Conservation (phyloP, 306 rosid species). For the Dalbergia oliveri region DNA sequence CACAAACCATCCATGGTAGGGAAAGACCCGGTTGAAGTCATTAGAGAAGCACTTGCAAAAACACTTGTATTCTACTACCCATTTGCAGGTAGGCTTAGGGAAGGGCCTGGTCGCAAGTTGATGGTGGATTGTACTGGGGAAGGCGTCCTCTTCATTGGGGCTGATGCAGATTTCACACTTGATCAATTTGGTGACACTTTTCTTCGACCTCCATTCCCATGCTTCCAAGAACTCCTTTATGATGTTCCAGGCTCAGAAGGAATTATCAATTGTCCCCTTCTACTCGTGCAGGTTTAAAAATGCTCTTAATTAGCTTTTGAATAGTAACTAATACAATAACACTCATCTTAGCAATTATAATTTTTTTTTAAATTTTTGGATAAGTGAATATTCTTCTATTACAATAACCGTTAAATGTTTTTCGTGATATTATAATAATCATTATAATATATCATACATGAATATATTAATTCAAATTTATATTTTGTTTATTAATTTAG, state of each 20-base stretch:
- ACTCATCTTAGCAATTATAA: too few relatives aligned
- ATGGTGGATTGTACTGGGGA: slow-evolving; percentile 61
- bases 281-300: slow-evolving; percentile 51
- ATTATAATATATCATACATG: too few relatives aligned
- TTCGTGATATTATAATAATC: too few relatives aligned
- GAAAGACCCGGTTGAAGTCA: slow-evolving; percentile 40
- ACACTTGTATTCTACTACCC: slow-evolving; percentile 45
- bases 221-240: slow-evolving; percentile 51
- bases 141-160: slow-evolving; percentile 58
- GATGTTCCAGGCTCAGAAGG: slow-evolving; percentile 49
- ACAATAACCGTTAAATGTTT: too few relatives aligned
- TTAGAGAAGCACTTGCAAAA: slow-evolving; percentile 14
- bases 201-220: slow-evolving; percentile 62
- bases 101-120: slow-evolving; percentile 19
- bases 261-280: slow-evolving; percentile 48
- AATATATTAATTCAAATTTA: too few relatives aligned
- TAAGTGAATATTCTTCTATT: too few relatives aligned
- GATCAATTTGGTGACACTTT: slow-evolving; percentile 42
- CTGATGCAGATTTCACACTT: slow-evolving; percentile 58
- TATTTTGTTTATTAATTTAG: too few relatives aligned
- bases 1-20: slow-evolving; percentile 15
- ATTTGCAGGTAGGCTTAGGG: slow-evolving; percentile 46
- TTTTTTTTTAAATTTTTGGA: too few relatives aligned
- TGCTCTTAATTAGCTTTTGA: too few relatives aligned
- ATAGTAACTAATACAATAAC: too few relatives aligned